A percentile compares a stretch with the other conserved stretches of the same genome.
Evolutionary conservation across 2,329 filamentous ascomycete genomes (phyloP).

Genomic region (Hypoxylon sp.): DNA sequence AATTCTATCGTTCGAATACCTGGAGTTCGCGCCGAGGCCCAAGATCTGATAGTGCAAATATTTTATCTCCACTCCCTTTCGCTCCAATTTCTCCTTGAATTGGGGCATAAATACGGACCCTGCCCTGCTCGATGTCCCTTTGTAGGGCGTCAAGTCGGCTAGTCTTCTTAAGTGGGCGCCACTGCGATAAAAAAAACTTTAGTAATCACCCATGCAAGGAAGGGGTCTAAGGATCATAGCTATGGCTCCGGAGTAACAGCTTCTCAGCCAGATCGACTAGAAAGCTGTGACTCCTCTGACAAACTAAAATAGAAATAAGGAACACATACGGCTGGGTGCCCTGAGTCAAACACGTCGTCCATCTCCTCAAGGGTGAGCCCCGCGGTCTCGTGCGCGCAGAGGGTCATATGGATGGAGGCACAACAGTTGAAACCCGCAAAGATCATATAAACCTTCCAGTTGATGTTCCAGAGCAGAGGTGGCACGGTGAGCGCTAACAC

Average conservation of each 20-base stretch:
- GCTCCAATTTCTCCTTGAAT: not conserved
- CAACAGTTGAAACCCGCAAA: constrained; percentile 80
- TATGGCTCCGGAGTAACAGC: not conserved
- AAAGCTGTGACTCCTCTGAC: not conserved
- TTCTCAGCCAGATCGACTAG: not conserved
- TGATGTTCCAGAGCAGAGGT: constrained; percentile 67
- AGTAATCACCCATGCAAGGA: not conserved
- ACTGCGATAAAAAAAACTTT: constrained; percentile 52
- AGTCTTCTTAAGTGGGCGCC: constrained; percentile 64
- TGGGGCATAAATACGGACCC: constrained; percentile 46
- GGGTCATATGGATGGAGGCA: constrained; percentile 77
- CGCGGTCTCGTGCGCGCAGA: constrained; percentile 75
- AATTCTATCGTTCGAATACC: not conserved
- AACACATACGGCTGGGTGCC: constrained; percentile 60
- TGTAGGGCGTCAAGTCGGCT: constrained; percentile 64
- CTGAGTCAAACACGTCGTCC: constrained; percentile 78
- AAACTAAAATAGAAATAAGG: not conserved
- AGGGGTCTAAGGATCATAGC: not conserved
- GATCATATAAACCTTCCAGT: constrained; percentile 78
- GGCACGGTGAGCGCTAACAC: constrained; percentile 69
- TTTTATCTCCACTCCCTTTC: not conserved
- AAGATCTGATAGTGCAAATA: not conserved
- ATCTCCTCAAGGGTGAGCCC: constrained; percentile 84
- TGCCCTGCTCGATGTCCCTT: constrained; percentile 64
- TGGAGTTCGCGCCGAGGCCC: not conserved